Base-by-base conservation (phyloP, 2,329 filamentous ascomycete species). In the Aaosphaeria arxii region DNA sequence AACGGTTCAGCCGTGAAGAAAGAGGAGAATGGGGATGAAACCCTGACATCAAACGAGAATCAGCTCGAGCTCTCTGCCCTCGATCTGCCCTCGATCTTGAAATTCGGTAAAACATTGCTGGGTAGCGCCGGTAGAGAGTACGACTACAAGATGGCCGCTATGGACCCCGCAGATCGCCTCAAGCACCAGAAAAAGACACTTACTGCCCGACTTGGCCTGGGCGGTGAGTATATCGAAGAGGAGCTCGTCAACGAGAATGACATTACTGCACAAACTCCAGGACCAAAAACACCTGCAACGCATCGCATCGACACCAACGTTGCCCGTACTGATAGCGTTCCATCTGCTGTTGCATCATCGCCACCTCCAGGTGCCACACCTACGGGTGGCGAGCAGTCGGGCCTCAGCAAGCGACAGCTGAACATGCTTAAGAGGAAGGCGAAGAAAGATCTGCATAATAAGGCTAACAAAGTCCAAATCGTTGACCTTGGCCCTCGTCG, bases 361-460 rank as follows among this genome's bases (percentile, higher is more conserved):
- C 57, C 80, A 11, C 57, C 67, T 24, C 60, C 64, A 17, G 51
- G 64, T 35, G 67, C 71, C 44, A 70, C 75, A 11, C 76, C 77
- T 43, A 66, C 62, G 35, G 64, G 63, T 43, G 60, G 61, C 72
- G 7, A 30, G 11, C 57, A 63, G 17, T 52, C 81, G 4, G 85
- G 85, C 3, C 77, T 99, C 44, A 97, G 94, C 74, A 92, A 94
- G 51, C 84, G 94, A 39, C 94, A 99, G 63, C 82, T 96, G 17
- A 99, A 99, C 63, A 89, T 94, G 45, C 75, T 99, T 7, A 97
- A 97, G 71, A 84, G 94, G 40, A 96, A 97, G 67, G 85, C 91
- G 40, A 99, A 97, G 72, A 84, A 87, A 59, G 89, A 95, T 59
- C 86, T 91, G 4, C 90, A 94, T 69, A 87, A 90, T 62, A 89